Conservation (phyloP, 23 red algal species). For the Gracilaria gracilis region DNA sequence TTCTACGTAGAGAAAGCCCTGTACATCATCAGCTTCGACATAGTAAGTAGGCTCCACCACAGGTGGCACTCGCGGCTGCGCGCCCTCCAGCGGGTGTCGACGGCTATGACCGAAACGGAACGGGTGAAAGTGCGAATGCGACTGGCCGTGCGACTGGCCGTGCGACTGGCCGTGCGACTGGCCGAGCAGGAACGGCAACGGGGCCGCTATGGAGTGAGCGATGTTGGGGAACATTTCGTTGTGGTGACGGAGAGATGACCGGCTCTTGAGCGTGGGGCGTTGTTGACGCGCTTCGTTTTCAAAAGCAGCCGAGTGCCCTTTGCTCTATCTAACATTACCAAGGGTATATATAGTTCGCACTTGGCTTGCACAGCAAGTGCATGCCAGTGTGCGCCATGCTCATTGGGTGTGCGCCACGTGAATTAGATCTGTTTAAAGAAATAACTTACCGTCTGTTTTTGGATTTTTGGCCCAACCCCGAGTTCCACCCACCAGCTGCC, state of each 20-base stretch:
- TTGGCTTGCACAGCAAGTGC: background rate
- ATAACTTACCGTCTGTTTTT: too few species aligned
- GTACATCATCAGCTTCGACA: background rate
- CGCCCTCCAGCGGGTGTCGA: background rate
- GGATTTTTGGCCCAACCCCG: too few species aligned
- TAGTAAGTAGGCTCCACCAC: constrained; percentile 26
- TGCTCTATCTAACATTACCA: too few species aligned
- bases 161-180: background rate
- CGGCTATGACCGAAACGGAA: constrained; percentile 1
- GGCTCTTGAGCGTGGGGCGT: background rate
- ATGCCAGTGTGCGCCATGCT: background rate
- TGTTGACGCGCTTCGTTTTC: background rate
- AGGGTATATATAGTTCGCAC: too few species aligned
- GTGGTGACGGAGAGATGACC: background rate
- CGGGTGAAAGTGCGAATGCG: background rate
- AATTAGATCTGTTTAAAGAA: too few species aligned
- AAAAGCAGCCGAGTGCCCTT: too few species aligned
- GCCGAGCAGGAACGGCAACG: constrained; percentile 4
- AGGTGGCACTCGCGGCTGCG: background rate
- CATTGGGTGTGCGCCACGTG: background rate
- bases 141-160: too few species aligned
- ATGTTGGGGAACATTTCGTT: constrained; percentile 24
- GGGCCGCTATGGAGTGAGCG: constrained; percentile 8
- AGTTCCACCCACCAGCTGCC: too few species aligned
- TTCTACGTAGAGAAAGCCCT: constrained; percentile 25